A percentile compares a stretch with the other conserved stretches of the same genome.
Conservation (phyloP, 257 asterid species). For the Fraxinus quadrangulata region DNA sequence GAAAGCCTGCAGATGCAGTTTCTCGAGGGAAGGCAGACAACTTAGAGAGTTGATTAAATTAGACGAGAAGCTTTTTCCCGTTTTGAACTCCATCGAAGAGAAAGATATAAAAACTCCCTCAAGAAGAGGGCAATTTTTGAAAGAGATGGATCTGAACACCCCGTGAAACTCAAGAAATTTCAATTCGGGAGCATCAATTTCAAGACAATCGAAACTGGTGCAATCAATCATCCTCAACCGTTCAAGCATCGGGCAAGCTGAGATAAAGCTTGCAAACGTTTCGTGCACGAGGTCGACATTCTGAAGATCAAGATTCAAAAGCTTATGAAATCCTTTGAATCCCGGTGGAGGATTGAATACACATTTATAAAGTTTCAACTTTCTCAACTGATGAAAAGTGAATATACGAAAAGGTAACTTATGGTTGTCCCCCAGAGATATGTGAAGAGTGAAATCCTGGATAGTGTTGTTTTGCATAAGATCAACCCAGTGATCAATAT, state of each 20-base stretch:
- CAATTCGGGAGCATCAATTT: slow-evolving; percentile 31
- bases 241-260: slow-evolving; percentile 32
- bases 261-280: slow-evolving; percentile 11
- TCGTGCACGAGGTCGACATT: slow-evolving; percentile 19
- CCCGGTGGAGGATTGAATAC: slow-evolving; percentile 39
- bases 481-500: slow-evolving; percentile 46
- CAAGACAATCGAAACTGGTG: slow-evolving; percentile 29
- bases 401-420: slow-evolving; percentile 40
- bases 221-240: slow-evolving; percentile 18
- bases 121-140: slow-evolving; percentile 27
- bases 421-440: slow-evolving; percentile 46
- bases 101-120: slow-evolving; percentile 11
- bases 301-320: slow-evolving; percentile 21
- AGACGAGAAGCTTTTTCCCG: slow-evolving; percentile 2
- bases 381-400: slow-evolving; percentile 44
- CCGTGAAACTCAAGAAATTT: slow-evolving; percentile 31
- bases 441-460: slow-evolving; percentile 50
- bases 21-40: slow-evolving; percentile 22
- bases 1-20: slow-evolving; percentile 18
- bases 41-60: slow-evolving; percentile 25
- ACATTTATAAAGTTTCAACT: slow-evolving; percentile 48
- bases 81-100: slow-evolving; percentile 6
- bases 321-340: slow-evolving; percentile 25
- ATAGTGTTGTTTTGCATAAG: slow-evolving; percentile 42
- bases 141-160: slow-evolving; percentile 15